phyloP scores from a whole-genome alignment of 345 rosid genomes.

The Eucalyptus decipiens region DNA sequence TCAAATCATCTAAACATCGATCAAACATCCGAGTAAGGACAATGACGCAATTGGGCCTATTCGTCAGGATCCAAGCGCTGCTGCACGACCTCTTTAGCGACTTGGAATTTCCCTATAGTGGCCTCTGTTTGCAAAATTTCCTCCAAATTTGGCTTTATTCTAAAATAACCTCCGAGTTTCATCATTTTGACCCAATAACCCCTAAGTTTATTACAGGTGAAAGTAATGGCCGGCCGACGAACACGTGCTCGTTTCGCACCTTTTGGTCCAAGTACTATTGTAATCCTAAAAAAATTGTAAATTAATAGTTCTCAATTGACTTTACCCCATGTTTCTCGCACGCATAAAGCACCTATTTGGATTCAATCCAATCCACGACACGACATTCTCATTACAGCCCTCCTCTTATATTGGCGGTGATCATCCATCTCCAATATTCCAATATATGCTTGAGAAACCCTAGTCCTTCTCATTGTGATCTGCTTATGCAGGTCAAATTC shows the following conservation, averaged over 20 bases:
- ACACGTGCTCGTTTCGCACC: neutral
- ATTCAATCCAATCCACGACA: rapidly evolving
- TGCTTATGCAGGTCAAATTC: rapidly evolving
- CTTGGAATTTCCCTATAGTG: neutral
- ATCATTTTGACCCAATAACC: neutral
- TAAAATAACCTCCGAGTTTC: neutral
- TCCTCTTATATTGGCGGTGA: neutral
- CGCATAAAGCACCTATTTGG: rapidly evolving
- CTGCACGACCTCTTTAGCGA: neutral
- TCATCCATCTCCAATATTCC: neutral
- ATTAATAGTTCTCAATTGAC: neutral
- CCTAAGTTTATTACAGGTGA: neutral
- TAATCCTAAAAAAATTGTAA: neutral
- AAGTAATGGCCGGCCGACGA: neutral
- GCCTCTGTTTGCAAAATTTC: neutral
- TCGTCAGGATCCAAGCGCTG: neutral
- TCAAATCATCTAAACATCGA: neutral
- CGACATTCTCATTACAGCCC: too few relatives aligned
- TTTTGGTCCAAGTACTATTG: neutral
- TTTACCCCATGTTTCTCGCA: neutral
- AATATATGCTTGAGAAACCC: neutral
- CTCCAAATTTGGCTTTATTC: neutral
- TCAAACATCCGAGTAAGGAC: neutral
- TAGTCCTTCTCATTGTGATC: neutral
- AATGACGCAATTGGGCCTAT: neutral